These are phyloP conservation scores for Porphyrellus cyaneotinctus DNA, from an alignment of 768 basidiomycete species.

Conservation along the genomic window DNA sequence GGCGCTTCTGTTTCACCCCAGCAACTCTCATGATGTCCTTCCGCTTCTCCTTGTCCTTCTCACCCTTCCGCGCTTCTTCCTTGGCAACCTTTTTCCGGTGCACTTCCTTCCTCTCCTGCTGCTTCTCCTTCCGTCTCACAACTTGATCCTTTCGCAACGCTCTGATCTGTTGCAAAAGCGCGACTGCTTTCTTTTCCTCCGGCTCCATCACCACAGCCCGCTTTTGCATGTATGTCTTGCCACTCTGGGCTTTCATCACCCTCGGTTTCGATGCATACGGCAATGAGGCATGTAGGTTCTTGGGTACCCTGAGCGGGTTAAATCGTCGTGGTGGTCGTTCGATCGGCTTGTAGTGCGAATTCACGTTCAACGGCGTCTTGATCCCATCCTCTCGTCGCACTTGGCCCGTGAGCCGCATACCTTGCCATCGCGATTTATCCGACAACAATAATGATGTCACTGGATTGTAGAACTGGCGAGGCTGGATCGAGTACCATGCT, in stretches of 20 bases:
- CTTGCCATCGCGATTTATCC: conserved; percentile 80
- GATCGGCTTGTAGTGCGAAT: conserved; percentile 86
- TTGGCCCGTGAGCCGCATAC: conserved; percentile 95
- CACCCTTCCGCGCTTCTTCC: conserved; percentile 54
- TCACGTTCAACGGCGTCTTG: conserved; percentile 73
- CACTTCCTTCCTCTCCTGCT: conserved; percentile 68
- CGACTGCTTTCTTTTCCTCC: conserved; percentile 90
- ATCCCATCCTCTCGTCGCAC: conserved; percentile 82
- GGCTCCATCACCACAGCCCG: conserved; percentile 94
- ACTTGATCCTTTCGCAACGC: conserved; percentile 90
- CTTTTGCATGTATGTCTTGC: conserved; percentile 86
- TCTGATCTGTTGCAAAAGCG: conserved; percentile 89
- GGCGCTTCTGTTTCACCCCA: conserved; percentile 70
- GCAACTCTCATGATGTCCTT: conserved; percentile 71
- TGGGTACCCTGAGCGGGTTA: conserved; percentile 84
- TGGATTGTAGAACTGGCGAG: conserved; percentile 94
- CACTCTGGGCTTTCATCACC: conserved; percentile 66
- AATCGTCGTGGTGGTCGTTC: conserved; percentile 80
- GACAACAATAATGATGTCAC: conserved; percentile 87
- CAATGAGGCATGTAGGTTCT: conserved; percentile 83
- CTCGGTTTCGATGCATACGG: conserved; percentile 94
- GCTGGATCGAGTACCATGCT: conserved; percentile 95
- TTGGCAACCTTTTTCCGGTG: conserved; percentile 71
- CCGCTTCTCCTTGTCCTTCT: conserved; percentile 72
- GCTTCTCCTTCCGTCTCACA: conserved; percentile 73